Base-by-base conservation (phyloP, 129 eudicot species). In the Calendula officinalis region DNA sequence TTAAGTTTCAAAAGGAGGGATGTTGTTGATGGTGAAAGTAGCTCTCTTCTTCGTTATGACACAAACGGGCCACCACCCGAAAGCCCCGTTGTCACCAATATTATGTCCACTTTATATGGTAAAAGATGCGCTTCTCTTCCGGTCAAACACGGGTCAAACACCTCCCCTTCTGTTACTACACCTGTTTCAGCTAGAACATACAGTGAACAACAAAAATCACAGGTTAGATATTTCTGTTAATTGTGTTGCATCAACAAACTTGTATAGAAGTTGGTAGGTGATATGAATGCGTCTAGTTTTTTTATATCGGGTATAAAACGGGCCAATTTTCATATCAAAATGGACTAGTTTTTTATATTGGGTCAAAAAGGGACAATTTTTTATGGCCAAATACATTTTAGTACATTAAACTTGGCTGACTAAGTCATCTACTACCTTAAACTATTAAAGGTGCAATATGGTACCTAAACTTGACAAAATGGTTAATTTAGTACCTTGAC, bases 41-140 rank as follows among this genome's bases (percentile, higher is more conserved):
- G 88, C 74, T 83, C 81, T 50, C 96, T 92, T 68, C 90, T 88
- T 36, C 71, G 59, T 49, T 69, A 81, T 8, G 89, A 82, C 63
- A 44, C 73, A 32, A 74, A 75, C 33, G 66, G 47, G 22, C 60
- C 64, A 32, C 78, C 64, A 60, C 76, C 81, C 8, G 87, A 53
- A 54, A 85, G 89, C 70, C 88, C 94, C 11, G 60, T 43, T 63
- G 66, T 65, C n/a, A 51, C 83, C 46, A 76, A 75, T 16, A 33
- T 71, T 6, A 47, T 52, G 47, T 57, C 95, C 39, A 53, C 47
- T 4, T 48, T 78, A 15, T 66, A 73, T 43, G 73, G 85, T 85
- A 54, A 79, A 69, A 78, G 83, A 38, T 78, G 96, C 72, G 37
- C 86, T 48, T 92, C 98, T 42, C 87, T 92, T 77, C 98, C 98